Evolutionary conservation across 2,329 filamentous ascomycete genomes (phyloP).

Genomic region (Hypoxylon sp.): DNA sequence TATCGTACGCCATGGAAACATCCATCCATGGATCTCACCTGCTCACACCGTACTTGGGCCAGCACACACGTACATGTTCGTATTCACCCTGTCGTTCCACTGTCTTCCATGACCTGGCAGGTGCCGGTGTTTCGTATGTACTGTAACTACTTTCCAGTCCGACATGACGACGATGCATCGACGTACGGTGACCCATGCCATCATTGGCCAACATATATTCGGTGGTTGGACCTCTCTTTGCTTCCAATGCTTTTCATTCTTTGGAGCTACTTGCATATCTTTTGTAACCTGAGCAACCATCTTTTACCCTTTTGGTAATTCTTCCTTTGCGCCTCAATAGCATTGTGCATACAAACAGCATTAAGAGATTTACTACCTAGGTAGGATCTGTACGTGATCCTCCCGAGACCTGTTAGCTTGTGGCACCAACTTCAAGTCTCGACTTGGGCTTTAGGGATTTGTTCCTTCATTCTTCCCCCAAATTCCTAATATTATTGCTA

Average conservation of each 20-base stretch:
- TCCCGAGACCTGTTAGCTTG: conserved; percentile 21
- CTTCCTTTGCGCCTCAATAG: conserved; percentile 19
- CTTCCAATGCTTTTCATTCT: conserved; percentile 23
- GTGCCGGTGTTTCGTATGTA: conserved; percentile 12
- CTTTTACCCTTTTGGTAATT: conserved; percentile 41
- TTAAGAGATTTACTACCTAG: conserved; percentile 18
- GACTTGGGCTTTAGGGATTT: conserved; percentile 18
- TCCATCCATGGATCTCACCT: conserved; percentile 26
- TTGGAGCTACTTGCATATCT: conserved; percentile 42
- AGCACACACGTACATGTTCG: conserved; percentile 36
- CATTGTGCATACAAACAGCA: conserved; percentile 31
- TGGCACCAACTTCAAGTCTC: conserved; percentile 25
- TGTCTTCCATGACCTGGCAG: conserved; percentile 18
- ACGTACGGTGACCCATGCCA: conserved; percentile 30
- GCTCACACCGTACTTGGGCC: conserved; percentile 31
- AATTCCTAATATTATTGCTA: conserved; percentile 24
- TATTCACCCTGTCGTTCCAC: conserved; percentile 41
- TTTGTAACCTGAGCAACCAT: conserved; percentile 32
- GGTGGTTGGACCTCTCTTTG: conserved; percentile 50
- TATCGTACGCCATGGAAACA: conserved; percentile 21
- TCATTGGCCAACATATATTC: conserved; percentile 44
- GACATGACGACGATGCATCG: conserved; percentile 46
- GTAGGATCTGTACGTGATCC: conserved; percentile 26
- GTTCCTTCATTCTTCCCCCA: conserved; percentile 19
- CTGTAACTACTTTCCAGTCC: conserved; percentile 11